Conservation (phyloP, 2,329 filamentous ascomycete genomes). For the Apiospora rasikravindrae region DNA sequence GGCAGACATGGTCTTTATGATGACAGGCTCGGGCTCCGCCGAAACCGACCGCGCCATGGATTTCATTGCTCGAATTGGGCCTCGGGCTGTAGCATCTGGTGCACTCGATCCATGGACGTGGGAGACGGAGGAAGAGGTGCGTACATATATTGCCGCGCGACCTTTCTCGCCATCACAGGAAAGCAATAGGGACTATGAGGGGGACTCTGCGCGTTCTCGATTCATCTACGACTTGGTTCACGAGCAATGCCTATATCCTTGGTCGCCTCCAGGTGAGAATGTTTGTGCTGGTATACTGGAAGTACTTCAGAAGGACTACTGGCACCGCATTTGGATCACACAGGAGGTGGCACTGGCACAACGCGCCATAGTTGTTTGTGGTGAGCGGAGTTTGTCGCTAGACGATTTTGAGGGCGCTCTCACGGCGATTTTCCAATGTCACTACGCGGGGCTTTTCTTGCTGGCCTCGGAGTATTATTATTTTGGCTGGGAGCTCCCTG, state of each 20-base stretch:
- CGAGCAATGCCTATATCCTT: not conserved
- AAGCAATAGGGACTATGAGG: not conserved
- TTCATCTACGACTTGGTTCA: not conserved
- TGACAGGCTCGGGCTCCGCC: not conserved
- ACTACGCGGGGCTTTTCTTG: too few species aligned
- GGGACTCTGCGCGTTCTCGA: not conserved
- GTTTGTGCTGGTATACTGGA: not conserved
- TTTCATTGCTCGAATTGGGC: not conserved
- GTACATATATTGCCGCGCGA: not conserved
- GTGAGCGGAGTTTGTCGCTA: not conserved
- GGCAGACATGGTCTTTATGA: not conserved
- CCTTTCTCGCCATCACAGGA: not conserved
- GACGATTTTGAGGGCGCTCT: not conserved
- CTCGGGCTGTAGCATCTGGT: not conserved
- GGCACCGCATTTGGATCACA: not conserved
- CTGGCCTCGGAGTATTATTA: not conserved
- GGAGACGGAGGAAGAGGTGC: not conserved
- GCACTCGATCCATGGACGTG: not conserved
- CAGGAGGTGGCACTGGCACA: not conserved
- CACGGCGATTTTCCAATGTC: not conserved
- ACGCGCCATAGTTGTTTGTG: not conserved
- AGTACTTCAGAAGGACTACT: not conserved
- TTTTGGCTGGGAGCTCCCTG: not conserved
- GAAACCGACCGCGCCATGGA: not conserved
- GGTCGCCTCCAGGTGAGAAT: not conserved